Evolutionary conservation across 2,329 filamentous ascomycete genomes (phyloP), one percentile per base, ranked within the genome.

Genomic region (Aureobasidium sp.): DNA sequence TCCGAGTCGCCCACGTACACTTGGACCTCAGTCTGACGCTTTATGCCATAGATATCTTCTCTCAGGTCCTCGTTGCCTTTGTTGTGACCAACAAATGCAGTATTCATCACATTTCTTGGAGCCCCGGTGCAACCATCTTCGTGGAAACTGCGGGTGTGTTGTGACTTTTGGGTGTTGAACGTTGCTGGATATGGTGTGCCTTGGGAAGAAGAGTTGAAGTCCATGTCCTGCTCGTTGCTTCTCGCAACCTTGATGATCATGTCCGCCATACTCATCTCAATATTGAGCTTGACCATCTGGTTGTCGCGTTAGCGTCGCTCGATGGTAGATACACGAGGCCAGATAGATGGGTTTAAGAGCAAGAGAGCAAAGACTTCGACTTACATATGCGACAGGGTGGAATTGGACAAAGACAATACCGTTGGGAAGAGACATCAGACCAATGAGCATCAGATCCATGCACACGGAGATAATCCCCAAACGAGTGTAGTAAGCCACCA

Each of bases 401-500:
- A 80, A 78, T 68, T 81, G 78, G 26, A 80, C 73, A 68, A 80
- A 82, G 24, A 61, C 47, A 5, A 61, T 48, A 2, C 44, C 41
- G 8, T 61, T 61, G 1, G 59, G 59, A 3, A 61, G 39, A 17
- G 59, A 61, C 59, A 61, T 61, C 2, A 61, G 27, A 8, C 47
- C 59, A 10, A 61, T 61, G 9, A 61, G 48, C 59, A 61, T 61
- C 2, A 61, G 37, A 64, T 83, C 81, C 78, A 82, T 80, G 1
- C 74, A 67, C 5, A 83, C 71, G 0, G 81, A 82, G 0, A 83
- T 53, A 5, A 76, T 26, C 67, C 82, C 79, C 17, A 83, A 75
- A 48, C 75, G 75, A 32, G 78, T 76, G 55, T 82, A 83, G 71
- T 82, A 82, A 9, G 71, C 71, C 2, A 81, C 75, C 0, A 83